Evolutionary conservation across 176 grass and related monocot genomes (phyloP), one percentile per base, ranked within the genome.

Genomic region (Neostapfia colusana): DNA sequence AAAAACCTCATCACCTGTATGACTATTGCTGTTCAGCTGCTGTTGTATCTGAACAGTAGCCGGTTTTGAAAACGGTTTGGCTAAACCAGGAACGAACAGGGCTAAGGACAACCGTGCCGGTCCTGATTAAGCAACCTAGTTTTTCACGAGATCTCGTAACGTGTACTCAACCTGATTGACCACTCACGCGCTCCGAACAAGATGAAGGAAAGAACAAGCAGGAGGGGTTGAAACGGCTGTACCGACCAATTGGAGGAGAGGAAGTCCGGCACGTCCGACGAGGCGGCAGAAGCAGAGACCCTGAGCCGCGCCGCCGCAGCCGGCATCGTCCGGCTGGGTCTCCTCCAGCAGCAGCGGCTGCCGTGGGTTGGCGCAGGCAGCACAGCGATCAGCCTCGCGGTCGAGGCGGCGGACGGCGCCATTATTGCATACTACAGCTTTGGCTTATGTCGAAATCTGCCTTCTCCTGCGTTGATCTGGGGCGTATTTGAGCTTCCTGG

Each of bases 161-260:
- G 25, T 70, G 15, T 50, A 56, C 63, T 40, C 40, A 27, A 55
- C 41, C 46, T 25, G 27, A 16, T 62, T 14, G 48, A 65, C 7
- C 25, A 18, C 49, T 57, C 67, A 23, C 10, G 9, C 3, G 7
- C 17, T 62, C 38, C 63, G 26, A 54, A 25, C 23, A 21, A 26
- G 49, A 12, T 73, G 76, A 24, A 46, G 39, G 16, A 46, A 61
- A 77, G 49, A 23, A 20, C 5, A 79, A 49, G 46, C 20, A 25
- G 28, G 41, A n/a, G 26, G 73, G 13, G 31, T 31, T 40, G 34
- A 12, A 54, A 54, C 38, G 38, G 61, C 53, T 54, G 14, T 66
- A 74, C 82, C 13, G 31, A 93, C 94, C 91, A 97, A 75, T 84
- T 77, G 74, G 91, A 89, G 72, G 94, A 91, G 75, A 97, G 89